Conservation (phyloP, 2,329 filamentous ascomycete genomes). For the Aureobasidium sp. region DNA sequence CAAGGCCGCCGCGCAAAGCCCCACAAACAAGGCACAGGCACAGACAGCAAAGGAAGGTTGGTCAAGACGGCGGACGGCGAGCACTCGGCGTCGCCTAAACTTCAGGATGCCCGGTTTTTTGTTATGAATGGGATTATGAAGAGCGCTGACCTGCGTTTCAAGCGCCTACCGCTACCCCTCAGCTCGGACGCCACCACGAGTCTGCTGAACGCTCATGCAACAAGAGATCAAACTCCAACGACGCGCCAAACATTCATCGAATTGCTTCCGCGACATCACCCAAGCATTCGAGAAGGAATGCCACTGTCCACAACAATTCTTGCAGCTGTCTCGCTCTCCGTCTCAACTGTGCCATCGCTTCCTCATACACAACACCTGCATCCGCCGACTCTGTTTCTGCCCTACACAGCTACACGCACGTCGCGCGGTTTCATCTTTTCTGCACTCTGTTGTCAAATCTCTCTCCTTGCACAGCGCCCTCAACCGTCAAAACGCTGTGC, state of each 20-base stretch:
- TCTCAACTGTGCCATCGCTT: background rate
- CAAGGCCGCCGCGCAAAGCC: constrained; percentile 8
- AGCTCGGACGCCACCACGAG: constrained; percentile 4
- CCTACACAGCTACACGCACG: background rate
- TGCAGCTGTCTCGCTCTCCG: background rate
- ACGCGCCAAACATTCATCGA: background rate
- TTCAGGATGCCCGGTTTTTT: constrained; percentile 8
- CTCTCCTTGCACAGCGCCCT: constrained; percentile 8
- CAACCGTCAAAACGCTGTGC: constrained; percentile 8
- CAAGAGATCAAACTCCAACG: background rate
- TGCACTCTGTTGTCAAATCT: constrained; percentile 7
- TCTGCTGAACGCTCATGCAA: background rate
- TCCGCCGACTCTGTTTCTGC: background rate
- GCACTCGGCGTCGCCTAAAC: constrained; percentile 6
- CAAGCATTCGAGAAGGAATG: constrained; percentile 11
- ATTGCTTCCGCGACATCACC: background rate
- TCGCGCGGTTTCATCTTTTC: constrained; percentile 2
- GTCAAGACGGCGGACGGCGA: constrained; percentile 5
- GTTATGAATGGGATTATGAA: constrained; percentile 2
- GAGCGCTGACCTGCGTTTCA: constrained; percentile 7
- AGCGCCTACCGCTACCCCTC: constrained; percentile 5
- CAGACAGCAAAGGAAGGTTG: background rate
- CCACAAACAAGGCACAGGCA: constrained; percentile 12
- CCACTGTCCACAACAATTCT: background rate
- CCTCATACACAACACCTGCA: background rate